Evolutionary conservation across 2,329 filamentous ascomycete genomes (phyloP).

Genomic region (Calonectria hongkongensis): DNA sequence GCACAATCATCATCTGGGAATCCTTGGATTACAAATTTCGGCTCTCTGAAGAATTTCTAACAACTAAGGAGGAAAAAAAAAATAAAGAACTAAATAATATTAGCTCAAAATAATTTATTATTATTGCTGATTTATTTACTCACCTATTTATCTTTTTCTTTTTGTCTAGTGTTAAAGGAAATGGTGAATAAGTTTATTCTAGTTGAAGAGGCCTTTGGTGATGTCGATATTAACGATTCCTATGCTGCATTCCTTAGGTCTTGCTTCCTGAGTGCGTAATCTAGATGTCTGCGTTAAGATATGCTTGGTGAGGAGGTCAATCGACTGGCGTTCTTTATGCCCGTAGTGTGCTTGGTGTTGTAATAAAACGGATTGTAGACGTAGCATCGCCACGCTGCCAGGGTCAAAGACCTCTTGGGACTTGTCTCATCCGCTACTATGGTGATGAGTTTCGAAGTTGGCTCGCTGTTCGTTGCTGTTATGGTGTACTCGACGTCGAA

Average conservation of each 20-base stretch:
- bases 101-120: too few relatives aligned
- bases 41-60: too few relatives aligned
- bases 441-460: conserved; percentile 14
- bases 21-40: too few relatives aligned
- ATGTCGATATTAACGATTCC: conserved; percentile 85
- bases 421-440: conserved; percentile 83
- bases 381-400: conserved; percentile 87
- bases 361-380: conserved; percentile 92
- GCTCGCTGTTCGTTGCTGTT: too few relatives aligned
- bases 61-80: too few relatives aligned
- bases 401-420: conserved; percentile 92
- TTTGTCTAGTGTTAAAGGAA: too few relatives aligned
- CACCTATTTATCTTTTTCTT: too few relatives aligned
- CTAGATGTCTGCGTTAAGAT: conserved; percentile 86
- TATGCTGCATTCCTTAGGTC: conserved; percentile 88
- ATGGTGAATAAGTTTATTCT: conserved; percentile 67
- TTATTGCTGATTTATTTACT: too few relatives aligned
- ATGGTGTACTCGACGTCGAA: background rate
- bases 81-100: too few relatives aligned
- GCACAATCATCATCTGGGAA: too few relatives aligned
- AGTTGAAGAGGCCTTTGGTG: conserved; percentile 79
- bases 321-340: conserved; percentile 93
- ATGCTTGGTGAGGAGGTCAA: conserved; percentile 87
- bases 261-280: conserved; percentile 83
- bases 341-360: conserved; percentile 88